Conservation (phyloP, 1,284 basidiomycete genomes). For the Acaromyces ingoldii region DNA sequence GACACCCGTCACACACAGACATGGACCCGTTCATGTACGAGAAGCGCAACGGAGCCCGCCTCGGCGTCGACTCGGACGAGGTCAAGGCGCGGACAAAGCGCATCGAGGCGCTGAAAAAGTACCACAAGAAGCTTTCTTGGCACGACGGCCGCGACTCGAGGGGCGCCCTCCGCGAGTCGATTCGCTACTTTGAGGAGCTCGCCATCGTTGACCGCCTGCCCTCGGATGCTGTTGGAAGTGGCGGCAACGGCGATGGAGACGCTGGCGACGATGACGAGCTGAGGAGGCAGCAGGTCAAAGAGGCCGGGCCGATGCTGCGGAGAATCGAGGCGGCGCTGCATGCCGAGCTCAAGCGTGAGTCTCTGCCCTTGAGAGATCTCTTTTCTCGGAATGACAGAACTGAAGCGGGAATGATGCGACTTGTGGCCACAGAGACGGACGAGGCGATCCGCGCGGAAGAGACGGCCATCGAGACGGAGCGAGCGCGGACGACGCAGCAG, state of each 20-base stretch:
- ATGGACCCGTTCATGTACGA: slow-evolving; percentile 4
- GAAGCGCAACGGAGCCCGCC: neutral
- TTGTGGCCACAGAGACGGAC: no score
- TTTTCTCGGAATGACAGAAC: no score
- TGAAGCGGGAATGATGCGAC: no score
- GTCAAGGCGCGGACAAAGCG: neutral
- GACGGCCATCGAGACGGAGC: no score
- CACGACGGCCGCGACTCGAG: neutral
- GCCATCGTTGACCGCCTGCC: no score
- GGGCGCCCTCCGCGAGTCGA: neutral
- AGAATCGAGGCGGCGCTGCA: neutral
- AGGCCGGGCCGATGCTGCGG: neutral
- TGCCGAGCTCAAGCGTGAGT: no score
- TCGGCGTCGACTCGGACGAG: neutral
- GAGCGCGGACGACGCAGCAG: no score
- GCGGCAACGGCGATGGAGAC: no score
- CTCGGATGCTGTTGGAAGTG: no score
- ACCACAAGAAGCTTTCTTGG: neutral
- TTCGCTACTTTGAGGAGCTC: neutral
- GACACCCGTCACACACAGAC: neutral
- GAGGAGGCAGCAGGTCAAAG: neutral
- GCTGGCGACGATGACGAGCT: neutral
- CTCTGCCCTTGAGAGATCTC: no score
- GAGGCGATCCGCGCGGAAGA: no score
- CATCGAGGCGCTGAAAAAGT: slow-evolving; percentile 3